Base-by-base conservation (phyloP, 805 yeast genomes). In the Candida verbasci region DNA sequence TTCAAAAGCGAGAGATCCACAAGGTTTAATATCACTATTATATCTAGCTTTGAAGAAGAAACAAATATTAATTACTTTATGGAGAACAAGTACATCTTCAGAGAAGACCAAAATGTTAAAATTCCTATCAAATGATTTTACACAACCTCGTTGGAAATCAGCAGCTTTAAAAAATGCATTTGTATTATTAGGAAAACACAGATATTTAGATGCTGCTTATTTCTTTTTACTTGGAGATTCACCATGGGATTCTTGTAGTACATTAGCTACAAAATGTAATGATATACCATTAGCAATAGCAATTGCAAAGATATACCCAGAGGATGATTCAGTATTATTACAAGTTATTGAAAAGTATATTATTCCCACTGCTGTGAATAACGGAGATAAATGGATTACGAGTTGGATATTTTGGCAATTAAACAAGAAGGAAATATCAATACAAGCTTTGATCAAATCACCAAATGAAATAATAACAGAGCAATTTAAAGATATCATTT, bases 111-210 rank as follows among this genome's bases (percentile, higher is more conserved):
- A 89, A 53, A 85, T 91, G 80, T 46, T 86, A 34, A 82, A 72
- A 49, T 85, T 91, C 49, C 64, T 91, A 47, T 65, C 68, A 15
- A 82, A 89, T 53, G 93, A 93, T 52, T 91, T 89, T 55, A 60
- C 64, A 4, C 76, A 80, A 37, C 70, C 72, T 11, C 67, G 96
- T 34, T 89, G 97, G 96, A 76, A 69, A 47, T 70, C 85, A 0
- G 96, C 97, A 1, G 97, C 97, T 0, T 58, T 79, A 49, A 93
- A 93, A 51, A 91, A 91, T 60, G 97, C 97, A 0, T 91, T 78
- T 66, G 97, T 86, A 0, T 62, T 91, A 29, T 57, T 93, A 45
- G 86, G 97, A 43, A 87, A 87, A 50, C 98, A 89, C 56, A 65
- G 97, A 28, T 85, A 73, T 50, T 62, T 74, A 54, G 94, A 88